These are phyloP conservation scores for Lactarius hengduanensis DNA, from an alignment of 768 basidiomycete genomes.

Conservation along the genomic window DNA sequence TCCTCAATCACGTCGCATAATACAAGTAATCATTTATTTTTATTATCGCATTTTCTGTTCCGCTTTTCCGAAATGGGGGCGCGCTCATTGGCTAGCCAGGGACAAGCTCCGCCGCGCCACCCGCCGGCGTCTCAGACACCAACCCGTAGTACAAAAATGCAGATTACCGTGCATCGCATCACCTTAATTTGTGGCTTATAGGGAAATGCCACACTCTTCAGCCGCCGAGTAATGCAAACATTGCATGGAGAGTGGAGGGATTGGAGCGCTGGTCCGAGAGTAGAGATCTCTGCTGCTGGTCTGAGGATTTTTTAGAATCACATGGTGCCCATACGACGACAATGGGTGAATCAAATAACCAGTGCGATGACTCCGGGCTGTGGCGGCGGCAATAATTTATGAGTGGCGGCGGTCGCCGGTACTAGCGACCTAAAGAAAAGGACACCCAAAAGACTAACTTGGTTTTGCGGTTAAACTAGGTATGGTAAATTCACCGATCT, in stretches of 20 bases:
- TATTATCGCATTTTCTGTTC: background rate
- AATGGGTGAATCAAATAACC: background rate
- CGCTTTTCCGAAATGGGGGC: background rate
- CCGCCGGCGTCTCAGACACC: background rate
- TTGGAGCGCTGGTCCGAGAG: background rate
- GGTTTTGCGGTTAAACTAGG: background rate
- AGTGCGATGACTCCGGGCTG: constrained; percentile 2
- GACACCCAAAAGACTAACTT: background rate
- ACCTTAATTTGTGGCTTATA: background rate
- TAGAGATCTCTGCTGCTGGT: background rate
- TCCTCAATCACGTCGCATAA: background rate
- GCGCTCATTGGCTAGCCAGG: background rate
- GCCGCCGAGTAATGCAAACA: background rate
- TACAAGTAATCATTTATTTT: background rate
- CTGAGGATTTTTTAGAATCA: background rate
- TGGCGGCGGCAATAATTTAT: background rate
- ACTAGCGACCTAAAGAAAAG: background rate
- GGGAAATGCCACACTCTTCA: no score
- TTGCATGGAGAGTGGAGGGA: background rate
- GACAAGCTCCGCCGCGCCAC: background rate
- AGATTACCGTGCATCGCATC: background rate
- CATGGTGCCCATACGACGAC: background rate
- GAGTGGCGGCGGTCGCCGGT: background rate
- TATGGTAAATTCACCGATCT: background rate
- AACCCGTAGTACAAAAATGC: background rate